Evolutionary conservation across 768 basidiomycete genomes (phyloP), one percentile per base, ranked within the genome.

Genomic region (Xanthoconium purpureum): DNA sequence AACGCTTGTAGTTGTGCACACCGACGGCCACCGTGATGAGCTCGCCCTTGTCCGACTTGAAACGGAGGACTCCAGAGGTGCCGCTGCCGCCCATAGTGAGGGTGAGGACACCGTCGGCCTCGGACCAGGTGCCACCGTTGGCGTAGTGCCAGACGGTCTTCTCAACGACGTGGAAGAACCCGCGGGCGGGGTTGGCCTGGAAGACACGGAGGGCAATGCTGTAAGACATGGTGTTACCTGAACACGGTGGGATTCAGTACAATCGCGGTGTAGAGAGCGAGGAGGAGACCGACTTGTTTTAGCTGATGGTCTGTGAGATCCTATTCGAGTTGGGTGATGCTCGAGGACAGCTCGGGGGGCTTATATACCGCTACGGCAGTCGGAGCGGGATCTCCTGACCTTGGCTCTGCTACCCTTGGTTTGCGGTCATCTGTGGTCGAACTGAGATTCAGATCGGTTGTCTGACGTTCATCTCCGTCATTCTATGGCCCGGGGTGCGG

Each of bases 21-120:
- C 78, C 77, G 24, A 77, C 38, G 14, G 66, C 66, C 55, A 73
- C 58, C 29, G 74, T 48, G 67, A 74, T 70, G 12, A 45, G 54
- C 51, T 76, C 74, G 53, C 64, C 70, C 9, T 47, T 62, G 45
- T 66, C 64, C 8, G 63, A 58, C 32, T 38, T 32, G 62, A 77
- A 68, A 52, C 73, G 74, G 17, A 78, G 49, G 7, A 65, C 63
- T 11, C 77, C 74, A 13, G 74, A 77, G 0, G 74, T 77, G 40
- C 75, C 77, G 55, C 76, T 78, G 6, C 68, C 71, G 35, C 61
- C 65, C 68, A 75, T 75, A 48, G 38, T 68, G 57, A 78, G 71
- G 18, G 63, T 65, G 48, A 50, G 55, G 14, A 20, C 29, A 2
- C 59, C 69, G 45, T 67, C 40, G 7, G 35, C 33, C 20, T 65